phyloP scores from a whole-genome alignment of 352 stramenopile species.

The Globisporangium parvum region DNA sequence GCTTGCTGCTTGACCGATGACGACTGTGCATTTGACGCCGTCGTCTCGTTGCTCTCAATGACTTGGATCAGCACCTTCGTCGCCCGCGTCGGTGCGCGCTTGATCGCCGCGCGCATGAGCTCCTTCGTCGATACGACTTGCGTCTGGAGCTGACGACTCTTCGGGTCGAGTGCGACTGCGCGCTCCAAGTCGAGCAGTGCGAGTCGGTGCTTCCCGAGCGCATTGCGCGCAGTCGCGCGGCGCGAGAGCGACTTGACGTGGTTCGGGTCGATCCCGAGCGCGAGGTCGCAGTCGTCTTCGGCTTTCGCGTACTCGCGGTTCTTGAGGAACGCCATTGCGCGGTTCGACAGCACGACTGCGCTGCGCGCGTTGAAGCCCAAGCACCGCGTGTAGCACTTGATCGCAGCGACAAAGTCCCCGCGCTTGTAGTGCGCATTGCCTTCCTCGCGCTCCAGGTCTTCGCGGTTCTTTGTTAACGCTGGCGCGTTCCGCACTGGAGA shows the following conservation, averaged over 20 bases:
- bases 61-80: conserved; percentile 39
- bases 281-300: conserved; percentile 87
- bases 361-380: conserved; percentile 71
- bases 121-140: conserved; percentile 61
- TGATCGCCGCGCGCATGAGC: conserved; percentile 58
- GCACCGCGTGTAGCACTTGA: conserved; percentile 86
- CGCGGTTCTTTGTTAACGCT: conserved; percentile 22
- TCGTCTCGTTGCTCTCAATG: conserved; percentile 19
- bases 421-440: conserved; percentile 90
- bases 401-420: conserved; percentile 81
- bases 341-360: conserved; percentile 83
- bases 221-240: conserved; percentile 81
- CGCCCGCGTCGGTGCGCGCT: conserved; percentile 46
- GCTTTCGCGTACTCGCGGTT: conserved; percentile 81
- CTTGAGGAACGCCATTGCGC: conserved; percentile 88
- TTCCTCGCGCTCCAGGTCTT: conserved; percentile 82
- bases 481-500: not conserved
- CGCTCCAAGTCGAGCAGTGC: conserved; percentile 80
- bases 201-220: conserved; percentile 77
- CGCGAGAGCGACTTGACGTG: conserved; percentile 86
- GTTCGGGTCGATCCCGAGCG: conserved; percentile 64
- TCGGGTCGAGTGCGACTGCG: conserved; percentile 54
- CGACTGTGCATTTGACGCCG: not conserved
- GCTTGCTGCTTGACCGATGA: not conserved
- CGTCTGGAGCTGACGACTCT: conserved; percentile 59